Percentiles rank a stretch among this genome's conserved stretches.
Conservation (phyloP, 1,284 basidiomycete species). For the Microbotryomycetes sp. region DNA sequence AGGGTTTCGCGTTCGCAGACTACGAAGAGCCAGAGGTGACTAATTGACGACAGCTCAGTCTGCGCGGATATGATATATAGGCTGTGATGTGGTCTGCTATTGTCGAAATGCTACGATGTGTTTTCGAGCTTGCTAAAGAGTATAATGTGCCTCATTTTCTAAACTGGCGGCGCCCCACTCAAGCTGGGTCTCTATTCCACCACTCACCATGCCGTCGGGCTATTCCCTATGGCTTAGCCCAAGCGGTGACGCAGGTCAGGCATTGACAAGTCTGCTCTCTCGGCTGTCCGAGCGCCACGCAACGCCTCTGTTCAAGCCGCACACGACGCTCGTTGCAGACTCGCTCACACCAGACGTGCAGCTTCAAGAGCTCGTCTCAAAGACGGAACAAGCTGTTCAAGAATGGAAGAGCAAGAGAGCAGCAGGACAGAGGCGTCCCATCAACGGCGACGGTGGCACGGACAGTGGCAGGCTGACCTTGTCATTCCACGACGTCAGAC, state of each 20-base stretch:
- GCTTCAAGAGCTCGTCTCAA: not conserved
- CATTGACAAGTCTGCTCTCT: not conserved
- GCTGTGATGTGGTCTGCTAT: too few relatives aligned
- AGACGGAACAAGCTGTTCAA: not conserved
- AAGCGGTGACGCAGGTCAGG: not conserved
- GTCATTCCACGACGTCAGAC: constrained; percentile 16
- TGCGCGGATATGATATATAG: too few relatives aligned
- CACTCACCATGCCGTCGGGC: not conserved
- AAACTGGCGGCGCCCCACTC: too few relatives aligned
- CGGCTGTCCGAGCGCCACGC: not conserved
- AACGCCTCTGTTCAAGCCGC: constrained; percentile 1
- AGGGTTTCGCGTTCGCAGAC: too few relatives aligned
- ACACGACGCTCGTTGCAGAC: constrained; percentile 13
- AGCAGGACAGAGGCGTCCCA: too few relatives aligned
- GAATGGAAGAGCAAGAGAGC: not conserved
- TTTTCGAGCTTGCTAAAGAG: too few relatives aligned
- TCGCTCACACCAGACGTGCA: not conserved
- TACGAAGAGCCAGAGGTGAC: too few relatives aligned
- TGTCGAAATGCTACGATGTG: too few relatives aligned
- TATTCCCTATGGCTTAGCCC: constrained; percentile 13
- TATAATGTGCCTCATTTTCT: too few relatives aligned
- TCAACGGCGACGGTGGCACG: not conserved
- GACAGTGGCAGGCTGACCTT: not conserved
- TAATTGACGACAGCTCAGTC: too few relatives aligned
- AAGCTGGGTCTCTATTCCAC: too few relatives aligned